Evolutionary conservation across 331 rosid species (phyloP).

Genomic region (Prunus yedoensis): DNA sequence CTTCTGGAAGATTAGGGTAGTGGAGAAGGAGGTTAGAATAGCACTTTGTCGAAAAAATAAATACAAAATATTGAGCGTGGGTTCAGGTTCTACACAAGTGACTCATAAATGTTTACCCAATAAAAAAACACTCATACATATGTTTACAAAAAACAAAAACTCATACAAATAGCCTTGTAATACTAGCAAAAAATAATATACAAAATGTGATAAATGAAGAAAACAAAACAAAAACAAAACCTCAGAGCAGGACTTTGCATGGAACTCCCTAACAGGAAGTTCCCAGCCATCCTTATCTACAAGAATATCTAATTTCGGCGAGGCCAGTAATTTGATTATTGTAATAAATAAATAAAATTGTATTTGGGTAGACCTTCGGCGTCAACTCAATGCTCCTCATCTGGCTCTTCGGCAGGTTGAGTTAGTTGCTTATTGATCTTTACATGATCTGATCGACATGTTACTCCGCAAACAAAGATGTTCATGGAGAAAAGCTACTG

Average conservation of each 20-base stretch:
- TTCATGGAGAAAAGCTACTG: not conserved
- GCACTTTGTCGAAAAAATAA: too few relatives aligned
- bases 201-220: not conserved
- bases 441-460: not conserved
- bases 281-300: slow-evolving; percentile 17
- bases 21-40: too few relatives aligned
- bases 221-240: not conserved
- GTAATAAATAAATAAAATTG: not conserved
- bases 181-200: not conserved
- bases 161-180: not conserved
- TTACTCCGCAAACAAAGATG: not conserved
- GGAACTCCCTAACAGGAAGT: not conserved
- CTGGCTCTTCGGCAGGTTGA: slow-evolving; percentile 8
- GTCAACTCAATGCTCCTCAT: not conserved
- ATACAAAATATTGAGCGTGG: not conserved
- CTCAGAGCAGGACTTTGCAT: not conserved
- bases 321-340: slow-evolving; percentile 7
- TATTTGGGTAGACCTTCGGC: not conserved
- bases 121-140: too few relatives aligned
- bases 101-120: not conserved
- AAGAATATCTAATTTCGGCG: slow-evolving; percentile 6
- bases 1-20: too few relatives aligned
- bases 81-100: not conserved
- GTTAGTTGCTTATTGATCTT: slow-evolving; percentile 3
- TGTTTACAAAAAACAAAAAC: too few relatives aligned